phyloP scores from a whole-genome alignment of 305 asterid species.

The Solanum hybrid region DNA sequence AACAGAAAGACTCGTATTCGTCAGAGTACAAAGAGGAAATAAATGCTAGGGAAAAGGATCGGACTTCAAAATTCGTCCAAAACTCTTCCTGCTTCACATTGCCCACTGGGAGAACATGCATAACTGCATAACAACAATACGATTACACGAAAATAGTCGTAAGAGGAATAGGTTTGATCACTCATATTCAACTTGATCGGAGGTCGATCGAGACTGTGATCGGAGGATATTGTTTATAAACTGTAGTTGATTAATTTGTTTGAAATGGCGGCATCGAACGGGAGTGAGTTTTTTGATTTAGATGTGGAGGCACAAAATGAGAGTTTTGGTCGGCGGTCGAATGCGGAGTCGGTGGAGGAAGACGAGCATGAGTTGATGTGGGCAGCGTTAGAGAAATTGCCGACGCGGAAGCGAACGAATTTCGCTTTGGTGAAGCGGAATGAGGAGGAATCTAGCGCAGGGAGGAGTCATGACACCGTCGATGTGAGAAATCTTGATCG shows the following conservation, averaged over 20 bases:
- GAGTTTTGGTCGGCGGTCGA: constrained; percentile 48
- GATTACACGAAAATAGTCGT: not conserved
- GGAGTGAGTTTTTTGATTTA: constrained; percentile 63
- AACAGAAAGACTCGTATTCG: not conserved
- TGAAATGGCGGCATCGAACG: constrained; percentile 61
- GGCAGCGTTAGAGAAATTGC: constrained; percentile 83
- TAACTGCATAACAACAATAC: not conserved
- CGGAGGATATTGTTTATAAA: not conserved
- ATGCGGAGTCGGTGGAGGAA: constrained; percentile 43
- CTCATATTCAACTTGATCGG: not conserved
- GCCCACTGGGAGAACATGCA: not conserved
- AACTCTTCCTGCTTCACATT: constrained; percentile 1
- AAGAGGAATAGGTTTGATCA: not conserved
- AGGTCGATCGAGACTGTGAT: not conserved
- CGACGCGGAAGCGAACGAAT: constrained; percentile 41
- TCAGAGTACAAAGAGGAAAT: not conserved
- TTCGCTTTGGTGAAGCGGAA: constrained; percentile 38
- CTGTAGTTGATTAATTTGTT: not conserved
- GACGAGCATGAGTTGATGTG: constrained; percentile 71
- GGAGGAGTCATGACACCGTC: constrained; percentile 28
- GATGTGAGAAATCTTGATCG: constrained; percentile 71
- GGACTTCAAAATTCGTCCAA: not conserved
- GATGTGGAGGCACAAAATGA: constrained; percentile 41
- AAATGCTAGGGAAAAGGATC: not conserved
- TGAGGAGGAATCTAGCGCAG: constrained; percentile 14